A percentile compares a stretch with the other conserved stretches of the same genome.
Evolutionary conservation across 306 rosid species (phyloP).

Genomic region (Cicer judaicum): DNA sequence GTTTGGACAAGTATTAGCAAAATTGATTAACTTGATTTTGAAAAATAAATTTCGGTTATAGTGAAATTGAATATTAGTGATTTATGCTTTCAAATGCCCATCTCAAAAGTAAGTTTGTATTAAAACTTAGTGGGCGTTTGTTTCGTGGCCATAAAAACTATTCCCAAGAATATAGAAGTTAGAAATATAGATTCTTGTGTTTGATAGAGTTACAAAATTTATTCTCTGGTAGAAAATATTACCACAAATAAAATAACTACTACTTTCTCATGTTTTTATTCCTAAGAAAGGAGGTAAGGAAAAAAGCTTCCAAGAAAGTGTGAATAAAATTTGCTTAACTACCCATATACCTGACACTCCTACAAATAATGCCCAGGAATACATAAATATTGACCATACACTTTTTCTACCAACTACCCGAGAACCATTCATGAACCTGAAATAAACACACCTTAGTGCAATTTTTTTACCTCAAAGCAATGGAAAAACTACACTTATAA

Average conservation of each 20-base stretch:
- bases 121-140: background rate
- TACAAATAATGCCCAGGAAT: background rate
- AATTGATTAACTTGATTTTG: background rate
- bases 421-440: background rate
- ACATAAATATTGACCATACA: background rate
- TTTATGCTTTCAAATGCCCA: background rate
- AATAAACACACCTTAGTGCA: background rate
- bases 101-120: background rate
- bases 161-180: conserved; percentile 4
- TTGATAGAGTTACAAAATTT: background rate
- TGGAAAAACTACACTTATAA: background rate
- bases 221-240: background rate
- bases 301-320: background rate
- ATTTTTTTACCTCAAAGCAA: background rate
- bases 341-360: background rate
- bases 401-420: background rate
- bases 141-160: background rate
- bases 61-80: background rate
- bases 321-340: background rate
- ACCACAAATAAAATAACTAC: background rate
- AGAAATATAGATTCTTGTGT: background rate
- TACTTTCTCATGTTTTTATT: background rate
- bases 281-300: background rate
- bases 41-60: conserved; percentile 11
- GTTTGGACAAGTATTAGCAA: conserved; percentile 1